Base-by-base conservation (phyloP, 495 filamentous ascomycete genomes). In the Gamarada debralockiae region DNA sequence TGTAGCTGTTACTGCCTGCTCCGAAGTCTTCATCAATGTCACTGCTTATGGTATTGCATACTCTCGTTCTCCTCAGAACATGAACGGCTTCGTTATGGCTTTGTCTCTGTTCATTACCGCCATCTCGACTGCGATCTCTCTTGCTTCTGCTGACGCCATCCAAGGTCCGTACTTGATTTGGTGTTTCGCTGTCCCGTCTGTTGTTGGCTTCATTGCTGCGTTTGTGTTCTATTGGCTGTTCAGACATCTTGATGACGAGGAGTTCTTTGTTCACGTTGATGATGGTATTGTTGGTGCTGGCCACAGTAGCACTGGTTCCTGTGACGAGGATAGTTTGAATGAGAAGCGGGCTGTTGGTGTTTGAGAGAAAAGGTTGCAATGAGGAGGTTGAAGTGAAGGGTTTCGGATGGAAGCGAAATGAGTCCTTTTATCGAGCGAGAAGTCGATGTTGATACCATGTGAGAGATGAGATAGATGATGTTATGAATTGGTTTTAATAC, bases 21-120 rank as follows among this genome's bases (percentile, higher is more conserved):
- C 80, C 0, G 86, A 89, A 62, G 78, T 83, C 43, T 86, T 89
- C 57, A 75, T 77, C 54, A 83, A 81, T 37, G 81, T 87, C 18
- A 88, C 85, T 1, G 80, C 76, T 1, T 80, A 86, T 55, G 83
- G 84, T 58, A 78, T 87, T 52, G 85, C 84, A 14, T 90, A 84
- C 68, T 79, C 83, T 14, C 79, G 83, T 21, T 75, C 85, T 0
- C 85, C 86, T 2, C 69, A 76, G 37, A 77, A 73, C 57, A 90
- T 89, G 86, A 81, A 80, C 55, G 77, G 74, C 3, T 71, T 86
- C 40, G 79, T 88, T 33, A 72, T 79, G 67, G 71, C 75, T 12
- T 57, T 87, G 37, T 82, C 75, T 61, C 69, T 85, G 13, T 73
- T 82, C 59, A 78, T 76, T 51, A 76, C 62, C 40, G 76, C 78